Evolutionary conservation across 2,329 filamentous ascomycete species (phyloP).

Genomic region (Cercospora janseana): DNA sequence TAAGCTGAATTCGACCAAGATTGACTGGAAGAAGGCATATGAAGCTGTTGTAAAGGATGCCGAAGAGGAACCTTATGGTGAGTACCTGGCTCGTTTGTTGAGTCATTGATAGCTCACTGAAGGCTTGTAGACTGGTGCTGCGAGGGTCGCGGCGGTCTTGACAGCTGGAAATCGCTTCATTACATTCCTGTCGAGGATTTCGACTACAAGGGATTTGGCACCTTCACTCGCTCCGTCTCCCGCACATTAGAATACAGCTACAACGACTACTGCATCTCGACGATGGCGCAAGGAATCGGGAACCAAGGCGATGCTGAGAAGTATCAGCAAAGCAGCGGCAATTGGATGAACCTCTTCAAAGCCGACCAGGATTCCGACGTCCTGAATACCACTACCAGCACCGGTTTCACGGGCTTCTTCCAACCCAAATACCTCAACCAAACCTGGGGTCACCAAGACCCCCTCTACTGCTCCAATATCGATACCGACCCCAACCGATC

Average conservation of each 20-base stretch:
- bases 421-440: constrained; percentile 55
- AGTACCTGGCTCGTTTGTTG: background rate
- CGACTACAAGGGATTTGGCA: constrained; percentile 49
- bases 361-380: constrained; percentile 57
- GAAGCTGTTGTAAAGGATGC: constrained; percentile 65
- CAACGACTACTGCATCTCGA: constrained; percentile 45
- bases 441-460: constrained; percentile 57
- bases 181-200: constrained; percentile 56
- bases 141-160: constrained; percentile 67
- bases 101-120: background rate
- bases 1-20: constrained; percentile 61
- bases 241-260: constrained; percentile 53
- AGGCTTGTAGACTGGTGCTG: constrained; percentile 48
- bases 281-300: constrained; percentile 45
- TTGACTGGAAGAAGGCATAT: constrained; percentile 65
- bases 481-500: constrained; percentile 25
- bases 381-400: constrained; percentile 41
- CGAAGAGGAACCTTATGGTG: constrained; percentile 47
- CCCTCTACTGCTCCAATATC: constrained; percentile 45
- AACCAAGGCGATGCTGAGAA: constrained; percentile 40
- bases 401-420: constrained; percentile 65
- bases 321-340: constrained; percentile 55
- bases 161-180: constrained; percentile 64
- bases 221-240: constrained; percentile 53
- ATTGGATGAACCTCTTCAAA: constrained; percentile 68